Base-by-base conservation (phyloP, 164 flowering plant species). In the Chloranthus sessilifolius region DNA sequence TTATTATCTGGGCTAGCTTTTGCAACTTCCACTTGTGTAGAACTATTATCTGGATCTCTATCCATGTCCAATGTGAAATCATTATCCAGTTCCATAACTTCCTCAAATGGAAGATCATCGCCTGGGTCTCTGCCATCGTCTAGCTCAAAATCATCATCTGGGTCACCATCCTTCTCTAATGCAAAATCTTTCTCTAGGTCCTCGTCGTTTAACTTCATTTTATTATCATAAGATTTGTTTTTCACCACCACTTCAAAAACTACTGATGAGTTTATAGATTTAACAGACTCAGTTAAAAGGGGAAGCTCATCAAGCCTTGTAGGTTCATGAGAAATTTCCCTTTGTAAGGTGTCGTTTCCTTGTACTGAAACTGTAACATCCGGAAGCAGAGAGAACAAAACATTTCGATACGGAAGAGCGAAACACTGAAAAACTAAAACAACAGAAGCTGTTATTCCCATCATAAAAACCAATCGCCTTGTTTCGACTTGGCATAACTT, bases 391-490 rank as follows among this genome's bases (percentile, higher is more conserved):
- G 65, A 33, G 9, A 31, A 40, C 14, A 1, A 22, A 31, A 4
- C 30, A 26, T 31, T 66, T 41, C 52, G 22, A 42, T 50, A 41
- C 16, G 69, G 42, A 35, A 72, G 46, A 9, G 36, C 61, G 33
- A 38, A 53, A 22, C 29, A 51, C 50, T 70, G 77, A 20, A 59
- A 60, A 16, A 60, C 61, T 27, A 63, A 30, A 10, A 58, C 12
- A 39, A 38, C 20, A 51, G 55, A 33, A 33, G 62, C 50, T 2
- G 40, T 43, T 25, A 61, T 20, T 16, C 61, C 66, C 28, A 63
- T 48, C 15, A 67, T 34, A 20, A 67, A 43, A 43, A 69, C 26
- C 52, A 70, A 26, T 33, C 62, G 70, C 55, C 58, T 7, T 19
- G 62, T 60, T 22, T 49, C 65, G 10, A 56, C 52, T 30, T 30